These are phyloP conservation scores for Shiraia sp. DNA, from an alignment of 2,329 filamentous ascomycete species.

Conservation along the genomic window DNA sequence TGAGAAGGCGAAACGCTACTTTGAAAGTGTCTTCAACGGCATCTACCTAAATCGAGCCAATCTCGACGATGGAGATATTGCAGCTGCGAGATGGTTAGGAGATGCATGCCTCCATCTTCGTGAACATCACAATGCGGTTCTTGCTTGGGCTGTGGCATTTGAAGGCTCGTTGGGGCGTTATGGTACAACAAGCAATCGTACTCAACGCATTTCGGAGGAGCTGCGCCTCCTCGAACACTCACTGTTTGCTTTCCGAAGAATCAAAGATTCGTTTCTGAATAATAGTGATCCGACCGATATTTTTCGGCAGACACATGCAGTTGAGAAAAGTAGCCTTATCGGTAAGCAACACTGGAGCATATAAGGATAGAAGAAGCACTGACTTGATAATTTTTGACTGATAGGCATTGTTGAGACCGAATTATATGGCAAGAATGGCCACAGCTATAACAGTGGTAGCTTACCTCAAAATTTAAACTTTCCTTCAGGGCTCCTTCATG, in stretches of 20 bases:
- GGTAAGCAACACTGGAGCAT: no score
- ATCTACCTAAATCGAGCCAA: slow-evolving; percentile 21
- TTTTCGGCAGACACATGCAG: slow-evolving; percentile 21
- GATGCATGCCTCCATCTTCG: slow-evolving; percentile 36
- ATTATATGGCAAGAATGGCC: slow-evolving; percentile 5
- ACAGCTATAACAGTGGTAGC: not conserved
- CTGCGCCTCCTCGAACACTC: slow-evolving; percentile 24
- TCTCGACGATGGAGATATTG: slow-evolving; percentile 38
- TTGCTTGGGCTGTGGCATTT: slow-evolving; percentile 35
- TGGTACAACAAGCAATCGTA: slow-evolving; percentile 16
- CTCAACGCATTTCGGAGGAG: slow-evolving; percentile 22
- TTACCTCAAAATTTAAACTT: not conserved
- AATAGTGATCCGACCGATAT: slow-evolving; percentile 30
- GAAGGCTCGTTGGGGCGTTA: slow-evolving; percentile 26
- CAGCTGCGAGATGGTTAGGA: slow-evolving; percentile 38
- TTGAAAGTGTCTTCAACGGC: slow-evolving; percentile 31
- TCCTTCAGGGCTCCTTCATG: slow-evolving; percentile 2
- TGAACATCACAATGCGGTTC: slow-evolving; percentile 30
- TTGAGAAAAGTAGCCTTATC: slow-evolving; percentile 22
- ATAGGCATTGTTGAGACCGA: slow-evolving; percentile 12
- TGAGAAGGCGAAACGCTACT: slow-evolving; percentile 30
- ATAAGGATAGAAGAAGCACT: no score
- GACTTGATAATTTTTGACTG: not conserved
- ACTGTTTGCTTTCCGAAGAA: slow-evolving; percentile 17
- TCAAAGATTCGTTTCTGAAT: slow-evolving; percentile 18